A percentile compares a stretch with the other conserved stretches of the same genome.
Conservation (phyloP, 306 rosid genomes). For the Sphenostylis stenocarpa region DNA sequence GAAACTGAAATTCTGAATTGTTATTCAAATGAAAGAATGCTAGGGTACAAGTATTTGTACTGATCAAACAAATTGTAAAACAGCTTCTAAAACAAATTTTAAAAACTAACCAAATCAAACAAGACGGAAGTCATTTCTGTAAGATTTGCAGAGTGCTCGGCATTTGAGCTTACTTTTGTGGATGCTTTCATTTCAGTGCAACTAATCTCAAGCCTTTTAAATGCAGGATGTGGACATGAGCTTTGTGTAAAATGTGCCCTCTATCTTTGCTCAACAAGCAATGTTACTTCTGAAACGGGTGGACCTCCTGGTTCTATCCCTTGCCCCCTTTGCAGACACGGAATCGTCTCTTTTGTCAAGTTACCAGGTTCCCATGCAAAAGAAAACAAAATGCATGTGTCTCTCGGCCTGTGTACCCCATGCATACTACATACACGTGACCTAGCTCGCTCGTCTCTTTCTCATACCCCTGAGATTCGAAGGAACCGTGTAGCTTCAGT, state of each 20-base stretch:
- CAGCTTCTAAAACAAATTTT: neutral
- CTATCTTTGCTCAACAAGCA: conserved; percentile 87
- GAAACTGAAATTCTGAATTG: neutral
- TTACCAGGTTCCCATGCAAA: conserved; percentile 67
- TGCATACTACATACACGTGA: conserved; percentile 80
- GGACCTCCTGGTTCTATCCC: conserved; percentile 88
- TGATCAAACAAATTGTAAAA: neutral
- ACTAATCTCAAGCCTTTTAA: conserved; percentile 29
- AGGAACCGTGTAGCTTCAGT: conserved; percentile 83
- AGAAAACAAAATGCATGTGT: conserved; percentile 57
- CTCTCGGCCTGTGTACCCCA: conserved; percentile 82
- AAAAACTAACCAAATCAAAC: neutral
- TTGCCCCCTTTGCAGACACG: conserved; percentile 86
- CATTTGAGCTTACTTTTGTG: neutral
- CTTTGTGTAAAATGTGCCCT: conserved; percentile 95
- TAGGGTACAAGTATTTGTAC: neutral
- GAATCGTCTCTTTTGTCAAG: conserved; percentile 74
- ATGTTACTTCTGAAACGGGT: conserved; percentile 53
- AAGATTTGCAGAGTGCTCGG: neutral
- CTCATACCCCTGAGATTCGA: conserved; percentile 62
- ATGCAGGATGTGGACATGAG: conserved; percentile 84
- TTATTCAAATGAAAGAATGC: neutral
- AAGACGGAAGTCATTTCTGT: neutral
- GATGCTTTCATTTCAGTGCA: neutral
- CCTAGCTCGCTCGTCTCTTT: conserved; percentile 51